Evolutionary conservation across 2,329 filamentous ascomycete species (phyloP).

Genomic region (Lasiodiplodia gonubiensis): DNA sequence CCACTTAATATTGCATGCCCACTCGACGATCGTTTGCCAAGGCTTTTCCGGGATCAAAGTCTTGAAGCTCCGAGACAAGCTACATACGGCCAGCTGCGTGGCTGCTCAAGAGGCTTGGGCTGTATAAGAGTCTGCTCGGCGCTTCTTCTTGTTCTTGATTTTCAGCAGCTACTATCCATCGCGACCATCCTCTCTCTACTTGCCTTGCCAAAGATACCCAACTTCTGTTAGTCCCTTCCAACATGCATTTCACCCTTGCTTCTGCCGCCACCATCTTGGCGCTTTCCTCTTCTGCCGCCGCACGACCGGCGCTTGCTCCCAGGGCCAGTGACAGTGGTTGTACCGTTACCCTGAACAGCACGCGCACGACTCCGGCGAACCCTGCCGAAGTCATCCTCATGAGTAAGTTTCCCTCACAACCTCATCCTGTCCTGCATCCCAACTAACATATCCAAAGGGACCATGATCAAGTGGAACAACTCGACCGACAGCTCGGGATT

Average conservation of each 20-base stretch:
- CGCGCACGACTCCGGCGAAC: constrained; percentile 4
- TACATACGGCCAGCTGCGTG: background rate
- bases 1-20: background rate
- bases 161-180: background rate
- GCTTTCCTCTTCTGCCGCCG: background rate
- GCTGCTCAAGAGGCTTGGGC: background rate
- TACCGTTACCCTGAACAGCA: constrained; percentile 7
- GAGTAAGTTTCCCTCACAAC: constrained; percentile 1
- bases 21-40: background rate
- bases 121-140: constrained; percentile 4
- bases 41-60: background rate
- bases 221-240: background rate
- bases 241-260: constrained; percentile 5
- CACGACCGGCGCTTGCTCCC: background rate
- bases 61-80: background rate
- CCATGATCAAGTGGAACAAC: constrained; percentile 27
- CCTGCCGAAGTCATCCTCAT: constrained; percentile 22
- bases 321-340: constrained; percentile 20
- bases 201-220: background rate
- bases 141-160: background rate
- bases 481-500: constrained; percentile 8
- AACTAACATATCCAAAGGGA: background rate
- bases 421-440: too few species aligned
- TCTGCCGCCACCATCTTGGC: background rate
- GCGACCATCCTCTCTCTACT: background rate